Percentiles rank a stretch among this genome's conserved stretches.
phyloP scores from a whole-genome alignment of 345 rosid species.

The Hibiscus tridactylites region DNA sequence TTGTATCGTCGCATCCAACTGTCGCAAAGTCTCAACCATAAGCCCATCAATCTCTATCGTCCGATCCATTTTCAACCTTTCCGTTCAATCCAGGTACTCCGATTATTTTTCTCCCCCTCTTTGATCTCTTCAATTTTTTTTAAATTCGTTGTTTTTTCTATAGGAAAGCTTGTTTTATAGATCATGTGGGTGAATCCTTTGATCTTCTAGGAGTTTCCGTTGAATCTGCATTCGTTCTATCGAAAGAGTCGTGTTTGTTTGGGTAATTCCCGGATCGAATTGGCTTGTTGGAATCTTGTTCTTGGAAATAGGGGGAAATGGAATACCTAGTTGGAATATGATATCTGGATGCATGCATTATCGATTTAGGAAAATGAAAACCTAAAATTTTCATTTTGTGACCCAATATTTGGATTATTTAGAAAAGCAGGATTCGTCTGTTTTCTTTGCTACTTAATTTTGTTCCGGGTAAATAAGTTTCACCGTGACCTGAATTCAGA shows the following conservation, averaged over 20 bases:
- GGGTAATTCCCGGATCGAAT: neutral
- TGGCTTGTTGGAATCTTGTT: neutral
- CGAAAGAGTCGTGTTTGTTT: neutral
- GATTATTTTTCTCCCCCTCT: neutral
- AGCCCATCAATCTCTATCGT: constrained; percentile 16
- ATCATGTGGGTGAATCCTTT: neutral
- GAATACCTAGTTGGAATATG: neutral
- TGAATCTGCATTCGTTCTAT: neutral
- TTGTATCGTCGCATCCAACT: neutral
- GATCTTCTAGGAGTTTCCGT: neutral
- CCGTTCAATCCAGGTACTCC: constrained; percentile 7
- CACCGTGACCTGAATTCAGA: neutral
- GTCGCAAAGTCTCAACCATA: neutral
- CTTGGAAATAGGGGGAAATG: neutral
- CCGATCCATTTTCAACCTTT: constrained; percentile 10
- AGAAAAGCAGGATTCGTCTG: neutral
- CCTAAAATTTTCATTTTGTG: neutral
- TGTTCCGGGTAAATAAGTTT: neutral
- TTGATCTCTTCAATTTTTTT: neutral
- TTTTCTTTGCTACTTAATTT: neutral
- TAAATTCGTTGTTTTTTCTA: neutral
- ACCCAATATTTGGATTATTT: neutral
- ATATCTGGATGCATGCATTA: neutral
- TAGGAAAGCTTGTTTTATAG: neutral
- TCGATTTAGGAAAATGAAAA: neutral